Conservation (phyloP, 225 moss, liverwort and hornwort genomes). For the Sphagnum contortum region DNA sequence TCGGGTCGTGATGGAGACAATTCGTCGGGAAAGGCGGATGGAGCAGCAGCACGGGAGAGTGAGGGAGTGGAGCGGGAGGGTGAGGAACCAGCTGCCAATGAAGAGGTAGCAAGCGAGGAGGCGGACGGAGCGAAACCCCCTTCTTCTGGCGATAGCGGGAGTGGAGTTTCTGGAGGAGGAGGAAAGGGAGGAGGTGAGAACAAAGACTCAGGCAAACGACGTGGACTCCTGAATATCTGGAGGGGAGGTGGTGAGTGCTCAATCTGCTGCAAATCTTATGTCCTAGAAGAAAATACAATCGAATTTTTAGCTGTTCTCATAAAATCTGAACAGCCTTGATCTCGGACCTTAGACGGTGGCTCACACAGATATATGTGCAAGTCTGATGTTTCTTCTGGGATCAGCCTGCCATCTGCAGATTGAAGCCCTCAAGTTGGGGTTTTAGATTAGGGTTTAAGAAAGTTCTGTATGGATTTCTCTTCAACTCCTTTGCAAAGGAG, state of each 20-base stretch:
- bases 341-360: too few species aligned
- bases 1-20: conserved; percentile 24
- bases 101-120: conserved; percentile 10
- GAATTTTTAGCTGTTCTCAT: background rate
- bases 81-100: conserved; percentile 16
- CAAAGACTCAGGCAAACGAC: conserved; percentile 1
- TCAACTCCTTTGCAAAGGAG: too few species aligned
- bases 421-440: too few species aligned
- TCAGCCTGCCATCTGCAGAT: too few species aligned
- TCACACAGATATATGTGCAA: too few species aligned
- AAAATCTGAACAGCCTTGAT: too few species aligned
- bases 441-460: too few species aligned
- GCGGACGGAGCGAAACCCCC: conserved; percentile 11
- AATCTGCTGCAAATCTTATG: background rate
- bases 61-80: conserved; percentile 12
- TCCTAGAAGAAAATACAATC: background rate
- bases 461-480: too few species aligned
- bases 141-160: conserved; percentile 13
- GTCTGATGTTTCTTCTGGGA: too few species aligned
- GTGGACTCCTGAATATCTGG: conserved; percentile 1
- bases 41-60: conserved; percentile 16
- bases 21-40: conserved; percentile 18
- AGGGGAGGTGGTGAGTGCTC: conserved; percentile 1
- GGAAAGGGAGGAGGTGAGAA: background rate
- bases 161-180: conserved; percentile 21